Base-by-base conservation (phyloP, 129 eudicot genomes). In the Saposhnikovia divaricata region DNA sequence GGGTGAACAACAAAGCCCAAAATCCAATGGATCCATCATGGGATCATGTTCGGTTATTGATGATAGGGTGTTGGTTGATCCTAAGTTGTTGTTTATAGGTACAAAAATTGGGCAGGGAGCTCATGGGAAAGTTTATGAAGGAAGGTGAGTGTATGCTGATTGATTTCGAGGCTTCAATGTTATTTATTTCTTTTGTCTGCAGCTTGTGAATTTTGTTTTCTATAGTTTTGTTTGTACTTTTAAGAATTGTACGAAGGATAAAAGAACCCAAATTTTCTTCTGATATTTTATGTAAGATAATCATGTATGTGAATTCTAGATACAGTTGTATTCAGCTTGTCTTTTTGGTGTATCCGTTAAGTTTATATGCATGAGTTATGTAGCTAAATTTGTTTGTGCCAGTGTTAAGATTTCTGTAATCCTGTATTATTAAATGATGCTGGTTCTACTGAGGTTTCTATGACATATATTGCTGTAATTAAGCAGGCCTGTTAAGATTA, bases 81-180 rank as follows among this genome's bases (percentile, higher is more conserved):
- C 98, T 0, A 93, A 88, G 61, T 63, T 85, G 87, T 85, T 93
- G 71, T 93, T 88, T 86, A 91, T 93, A 39, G 98, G 97, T 61
- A 47, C 91, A 0, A 91, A 93, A 80, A 89, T 93, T 57, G 97
- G 97, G 21, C 97, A 93, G 82, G 98, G 98, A 53, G 97, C 98
- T 83, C 97, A 93, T 83, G 97, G 96, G 37, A 93, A 86, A 86
- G 97, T 93, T 78, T 93, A 91, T 82, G 88, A 91, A 90, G 98
- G 98, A 86, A 93, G 96, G 98, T 93, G 50, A 42, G 90, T 77
- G 71, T 21, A 51, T 34, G 25, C 76, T 72, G 50, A 43, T 72
- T 72, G 75, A 19, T 39, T 43, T 43, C 13, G 48, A 57, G 47
- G 71, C 44, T 13, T 59, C 31, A 11, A 46, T 48, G 28, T 44